Evolutionary conservation across 2,329 filamentous ascomycete species (phyloP).

Genomic region (Aplosporella prunicola): DNA sequence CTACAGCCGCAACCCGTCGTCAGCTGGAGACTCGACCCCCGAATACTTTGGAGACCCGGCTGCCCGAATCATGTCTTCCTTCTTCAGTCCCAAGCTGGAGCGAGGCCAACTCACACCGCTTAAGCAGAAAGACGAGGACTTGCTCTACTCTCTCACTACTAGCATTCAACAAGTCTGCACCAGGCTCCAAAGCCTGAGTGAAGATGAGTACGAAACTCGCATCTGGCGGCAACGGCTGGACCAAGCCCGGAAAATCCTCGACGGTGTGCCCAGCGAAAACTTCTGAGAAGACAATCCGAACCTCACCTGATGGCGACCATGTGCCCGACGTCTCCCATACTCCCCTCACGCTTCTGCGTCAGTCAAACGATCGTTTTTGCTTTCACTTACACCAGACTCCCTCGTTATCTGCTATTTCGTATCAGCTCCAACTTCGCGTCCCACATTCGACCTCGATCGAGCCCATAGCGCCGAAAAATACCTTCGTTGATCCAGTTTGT

Average conservation of each 20-base stretch:
- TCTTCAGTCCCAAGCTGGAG: slow-evolving; percentile 2
- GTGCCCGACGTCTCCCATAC: not conserved
- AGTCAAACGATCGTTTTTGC: no score
- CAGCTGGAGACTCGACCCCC: not conserved
- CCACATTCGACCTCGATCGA: no score
- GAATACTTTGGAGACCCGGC: slow-evolving; percentile 2
- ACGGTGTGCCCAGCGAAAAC: slow-evolving; percentile 43
- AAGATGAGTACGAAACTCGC: slow-evolving; percentile 46
- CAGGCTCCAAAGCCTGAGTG: slow-evolving; percentile 36
- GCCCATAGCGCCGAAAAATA: no score
- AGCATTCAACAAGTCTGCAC: slow-evolving; percentile 45
- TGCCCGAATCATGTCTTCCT: slow-evolving; percentile 7
- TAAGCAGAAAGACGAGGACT: slow-evolving; percentile 46
- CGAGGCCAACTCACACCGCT: slow-evolving; percentile 21
- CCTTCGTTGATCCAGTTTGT: no score
- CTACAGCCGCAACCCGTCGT: slow-evolving; percentile 1
- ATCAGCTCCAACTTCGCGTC: no score
- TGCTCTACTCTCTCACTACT: slow-evolving; percentile 42
- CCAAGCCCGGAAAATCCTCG: slow-evolving; percentile 61
- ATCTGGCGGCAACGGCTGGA: slow-evolving; percentile 65
- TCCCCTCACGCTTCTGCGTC: not conserved
- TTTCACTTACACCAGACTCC: no score
- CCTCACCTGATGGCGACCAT: not conserved
- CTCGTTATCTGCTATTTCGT: no score
- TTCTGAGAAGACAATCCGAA: no score